phyloP scores from a whole-genome alignment of 495 filamentous ascomycete species.

The Astrocystis sublimbata region DNA sequence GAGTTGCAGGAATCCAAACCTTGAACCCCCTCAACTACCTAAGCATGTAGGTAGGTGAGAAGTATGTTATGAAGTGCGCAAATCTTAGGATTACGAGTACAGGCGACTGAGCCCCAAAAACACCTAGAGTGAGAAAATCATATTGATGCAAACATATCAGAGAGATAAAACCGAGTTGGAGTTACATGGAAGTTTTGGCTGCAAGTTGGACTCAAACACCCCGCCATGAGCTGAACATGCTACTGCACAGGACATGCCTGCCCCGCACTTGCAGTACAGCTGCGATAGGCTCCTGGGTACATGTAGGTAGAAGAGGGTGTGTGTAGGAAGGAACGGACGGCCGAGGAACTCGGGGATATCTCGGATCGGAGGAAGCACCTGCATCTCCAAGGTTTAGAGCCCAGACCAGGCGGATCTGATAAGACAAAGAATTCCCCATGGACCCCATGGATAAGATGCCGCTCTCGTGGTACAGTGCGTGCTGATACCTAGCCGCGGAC shows the following conservation, averaged over 20 bases:
- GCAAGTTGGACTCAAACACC: conserved; percentile 1
- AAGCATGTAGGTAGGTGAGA: too few species aligned
- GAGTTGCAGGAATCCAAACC: too few species aligned
- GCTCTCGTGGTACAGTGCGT: not conserved
- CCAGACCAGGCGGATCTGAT: conserved; percentile 35
- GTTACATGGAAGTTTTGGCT: not conserved
- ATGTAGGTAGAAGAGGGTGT: too few species aligned
- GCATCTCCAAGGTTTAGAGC: conserved; percentile 9
- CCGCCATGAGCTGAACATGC: conserved; percentile 4
- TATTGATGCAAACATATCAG: too few species aligned
- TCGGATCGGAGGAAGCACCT: conserved; percentile 20
- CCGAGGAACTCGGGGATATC: conserved; percentile 15
- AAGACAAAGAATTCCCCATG: conserved; percentile 14
- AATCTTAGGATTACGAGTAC: too few species aligned
- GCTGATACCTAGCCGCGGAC: not conserved
- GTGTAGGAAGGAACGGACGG: not conserved
- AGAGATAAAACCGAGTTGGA: too few species aligned
- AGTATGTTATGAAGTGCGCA: too few species aligned
- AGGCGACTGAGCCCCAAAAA: too few species aligned
- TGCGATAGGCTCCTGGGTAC: not conserved
- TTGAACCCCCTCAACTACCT: too few species aligned
- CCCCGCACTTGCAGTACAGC: not conserved
- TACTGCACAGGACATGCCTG: not conserved
- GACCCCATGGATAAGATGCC: not conserved
- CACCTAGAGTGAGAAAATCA: too few species aligned